Evolutionary conservation across 192 early-diverging fungal species (phyloP).

Genomic region (Coemansia sp.): DNA sequence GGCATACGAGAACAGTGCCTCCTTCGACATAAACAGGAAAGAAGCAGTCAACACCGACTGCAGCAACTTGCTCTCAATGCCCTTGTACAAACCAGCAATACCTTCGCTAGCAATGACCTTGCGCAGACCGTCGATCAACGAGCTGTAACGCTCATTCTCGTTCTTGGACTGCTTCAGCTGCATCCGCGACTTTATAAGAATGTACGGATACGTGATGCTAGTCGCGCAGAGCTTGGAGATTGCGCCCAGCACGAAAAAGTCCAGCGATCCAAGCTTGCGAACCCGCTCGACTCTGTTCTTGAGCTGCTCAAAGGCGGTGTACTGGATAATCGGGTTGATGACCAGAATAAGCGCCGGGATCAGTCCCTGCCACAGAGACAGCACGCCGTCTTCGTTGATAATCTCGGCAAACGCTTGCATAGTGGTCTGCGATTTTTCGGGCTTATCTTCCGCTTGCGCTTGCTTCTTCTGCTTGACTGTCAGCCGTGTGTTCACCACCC

Average conservation of each 20-base stretch:
- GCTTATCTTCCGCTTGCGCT: constrained; percentile 57
- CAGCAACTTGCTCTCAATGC: constrained; percentile 92
- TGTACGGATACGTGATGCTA: constrained; percentile 96
- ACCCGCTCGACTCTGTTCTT: constrained; percentile 65
- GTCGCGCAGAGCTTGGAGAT: constrained; percentile 94
- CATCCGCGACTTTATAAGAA: constrained; percentile 98
- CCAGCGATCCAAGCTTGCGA: constrained; percentile 72
- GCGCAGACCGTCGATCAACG: constrained; percentile 81
- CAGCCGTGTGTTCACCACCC: constrained; percentile 96
- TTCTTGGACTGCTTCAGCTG: constrained; percentile 87
- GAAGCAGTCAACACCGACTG: constrained; percentile 95
- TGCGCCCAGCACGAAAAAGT: constrained; percentile 97
- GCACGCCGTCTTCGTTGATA: constrained; percentile 82
- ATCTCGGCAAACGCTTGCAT: constrained; percentile 68
- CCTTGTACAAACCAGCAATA: constrained; percentile 81
- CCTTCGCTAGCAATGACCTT: constrained; percentile 94
- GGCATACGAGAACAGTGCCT: constrained; percentile 71
- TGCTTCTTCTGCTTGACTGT: constrained; percentile 69
- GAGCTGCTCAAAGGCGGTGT: constrained; percentile 96
- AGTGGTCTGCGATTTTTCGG: constrained; percentile 51
- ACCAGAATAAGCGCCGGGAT: constrained; percentile 95
- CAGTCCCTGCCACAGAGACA: constrained; percentile 89
- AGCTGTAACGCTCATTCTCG: constrained; percentile 72
- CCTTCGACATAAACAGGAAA: constrained; percentile 95
- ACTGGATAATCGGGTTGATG: constrained; percentile 99